Evolutionary conservation across 495 filamentous ascomycete genomes (phyloP).

Genomic region (Stereocaulon alpinum): DNA sequence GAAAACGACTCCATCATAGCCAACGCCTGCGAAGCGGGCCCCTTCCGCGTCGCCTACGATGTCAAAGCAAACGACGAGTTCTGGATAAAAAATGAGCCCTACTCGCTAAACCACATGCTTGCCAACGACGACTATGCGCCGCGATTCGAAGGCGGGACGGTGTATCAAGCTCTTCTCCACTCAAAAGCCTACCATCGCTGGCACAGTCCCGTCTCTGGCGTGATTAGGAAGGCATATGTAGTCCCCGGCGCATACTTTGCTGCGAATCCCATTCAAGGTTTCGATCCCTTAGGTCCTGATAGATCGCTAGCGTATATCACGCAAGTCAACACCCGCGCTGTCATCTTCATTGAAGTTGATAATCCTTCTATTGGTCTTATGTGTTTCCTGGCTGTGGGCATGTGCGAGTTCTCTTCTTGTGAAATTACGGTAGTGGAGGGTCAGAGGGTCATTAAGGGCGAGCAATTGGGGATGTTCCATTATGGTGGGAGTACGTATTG

Average conservation of each 20-base stretch:
- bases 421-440: constrained; percentile 54
- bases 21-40: constrained; percentile 57
- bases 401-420: constrained; percentile 61
- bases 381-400: constrained; percentile 55
- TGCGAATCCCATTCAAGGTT: constrained; percentile 47
- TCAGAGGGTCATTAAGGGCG: constrained; percentile 46
- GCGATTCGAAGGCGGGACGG: constrained; percentile 48
- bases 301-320: constrained; percentile 51
- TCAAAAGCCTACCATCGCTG: constrained; percentile 60
- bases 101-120: constrained; percentile 55
- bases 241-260: constrained; percentile 59
- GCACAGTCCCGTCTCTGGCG: constrained; percentile 55
- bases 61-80: constrained; percentile 41
- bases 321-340: constrained; percentile 44
- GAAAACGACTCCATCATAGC: constrained; percentile 35
- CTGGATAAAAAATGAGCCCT: constrained; percentile 62
- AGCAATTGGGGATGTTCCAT: constrained; percentile 54
- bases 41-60: constrained; percentile 27
- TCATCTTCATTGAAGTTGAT: constrained; percentile 62
- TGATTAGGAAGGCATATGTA: constrained; percentile 43
- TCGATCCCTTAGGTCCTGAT: constrained; percentile 25
- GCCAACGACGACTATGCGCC: constrained; percentile 38
- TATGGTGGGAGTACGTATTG: constrained; percentile 55
- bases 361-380: constrained; percentile 55
- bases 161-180: constrained; percentile 60